Evolutionary conservation across 176 grass and related monocot genomes (phyloP), one percentile per base, ranked within the genome.

Genomic region (Hordeum marinum): DNA sequence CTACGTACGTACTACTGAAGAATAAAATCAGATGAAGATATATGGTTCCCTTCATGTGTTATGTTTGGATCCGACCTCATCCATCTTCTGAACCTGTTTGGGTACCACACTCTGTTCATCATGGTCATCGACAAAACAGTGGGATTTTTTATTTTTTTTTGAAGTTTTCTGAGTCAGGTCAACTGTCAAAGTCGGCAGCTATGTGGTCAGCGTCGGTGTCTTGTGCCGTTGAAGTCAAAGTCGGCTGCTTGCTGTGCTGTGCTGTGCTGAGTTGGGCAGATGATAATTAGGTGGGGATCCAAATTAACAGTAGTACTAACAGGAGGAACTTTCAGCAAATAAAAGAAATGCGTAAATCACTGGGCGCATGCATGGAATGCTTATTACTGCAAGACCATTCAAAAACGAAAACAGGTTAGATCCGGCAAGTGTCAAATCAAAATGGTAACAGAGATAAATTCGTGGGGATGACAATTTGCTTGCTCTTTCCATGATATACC

Each of bases 151-250:
- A 8, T 40, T 40, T 40, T 57, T 54, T 6, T 21, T 57, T 21
- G 2, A 21, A 21, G 18, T 57, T 57, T 57, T 57, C 18, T 8
- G 13, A 37, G 13, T 13, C 4, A 50, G 65, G 40, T 79, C 74
- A 72, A 62, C 26, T 11, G 80, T 88, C 80, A 83, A 88, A 78
- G 85, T 68, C 34, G 17, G 26, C n/a, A 9, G 75, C 21, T 41
- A 1, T 64, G 0, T 9, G 36, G 58, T 61, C 27, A 40, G n/a
- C 10, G 20, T 21, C 18, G 20, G 40, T 24, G 50, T 14, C 17
- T 41, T 11, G 7, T 36, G 4, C 4, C 23, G 68, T 52, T 55
- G 34, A 48, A 87, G 86, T 83, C 86, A 84, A 84, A 88, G 75
- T 40, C 20, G 75, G 81, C 31, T 52, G 80, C 62, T 36, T 26